Conservation (phyloP, 2,329 filamentous ascomycete genomes). For the Myriosclerotinia scirpicola region DNA sequence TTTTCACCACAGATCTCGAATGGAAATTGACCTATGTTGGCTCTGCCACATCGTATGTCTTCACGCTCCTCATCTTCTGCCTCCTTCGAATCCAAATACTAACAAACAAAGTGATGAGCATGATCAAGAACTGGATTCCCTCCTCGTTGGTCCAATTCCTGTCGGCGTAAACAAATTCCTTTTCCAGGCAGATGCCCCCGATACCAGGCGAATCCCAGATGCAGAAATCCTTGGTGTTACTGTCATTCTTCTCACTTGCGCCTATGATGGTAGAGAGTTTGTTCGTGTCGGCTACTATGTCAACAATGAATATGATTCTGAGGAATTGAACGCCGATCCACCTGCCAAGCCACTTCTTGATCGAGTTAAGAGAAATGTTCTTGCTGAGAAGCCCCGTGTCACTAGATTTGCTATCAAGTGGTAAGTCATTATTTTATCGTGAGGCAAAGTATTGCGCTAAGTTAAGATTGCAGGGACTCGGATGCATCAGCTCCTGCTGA, state of each 20-base stretch:
- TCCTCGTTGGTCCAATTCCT: slow-evolving; percentile 95
- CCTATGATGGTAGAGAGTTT: slow-evolving; percentile 95
- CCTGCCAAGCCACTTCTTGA: slow-evolving; percentile 91
- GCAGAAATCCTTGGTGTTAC: slow-evolving; percentile 96
- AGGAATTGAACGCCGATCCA: slow-evolving; percentile 84
- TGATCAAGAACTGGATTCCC: slow-evolving; percentile 95
- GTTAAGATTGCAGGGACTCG: slow-evolving; percentile 69
- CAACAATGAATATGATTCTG: slow-evolving; percentile 97
- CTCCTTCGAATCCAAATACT: slow-evolving; percentile 8
- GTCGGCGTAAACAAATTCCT: slow-evolving; percentile 98
- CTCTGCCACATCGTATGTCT: slow-evolving; percentile 87
- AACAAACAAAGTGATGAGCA: slow-evolving; percentile 60
- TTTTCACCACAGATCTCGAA: slow-evolving; percentile 71
- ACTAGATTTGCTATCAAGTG: slow-evolving; percentile 99
- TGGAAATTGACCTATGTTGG: slow-evolving; percentile 99
- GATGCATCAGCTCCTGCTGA: slow-evolving; percentile 94
- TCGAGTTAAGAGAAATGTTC: slow-evolving; percentile 85
- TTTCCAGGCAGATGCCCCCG: slow-evolving; percentile 92
- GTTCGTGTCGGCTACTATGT: slow-evolving; percentile 99
- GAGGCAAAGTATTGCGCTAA: no score
- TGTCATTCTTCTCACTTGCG: slow-evolving; percentile 92
- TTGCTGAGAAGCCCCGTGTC: slow-evolving; percentile 95
- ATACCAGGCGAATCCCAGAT: slow-evolving; percentile 86
- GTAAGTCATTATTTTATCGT: slow-evolving; percentile 52
- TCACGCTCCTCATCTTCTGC: slow-evolving; percentile 10